Base-by-base conservation (phyloP, 768 basidiomycete genomes). In the Phlebiopsis flavidoalba region DNA sequence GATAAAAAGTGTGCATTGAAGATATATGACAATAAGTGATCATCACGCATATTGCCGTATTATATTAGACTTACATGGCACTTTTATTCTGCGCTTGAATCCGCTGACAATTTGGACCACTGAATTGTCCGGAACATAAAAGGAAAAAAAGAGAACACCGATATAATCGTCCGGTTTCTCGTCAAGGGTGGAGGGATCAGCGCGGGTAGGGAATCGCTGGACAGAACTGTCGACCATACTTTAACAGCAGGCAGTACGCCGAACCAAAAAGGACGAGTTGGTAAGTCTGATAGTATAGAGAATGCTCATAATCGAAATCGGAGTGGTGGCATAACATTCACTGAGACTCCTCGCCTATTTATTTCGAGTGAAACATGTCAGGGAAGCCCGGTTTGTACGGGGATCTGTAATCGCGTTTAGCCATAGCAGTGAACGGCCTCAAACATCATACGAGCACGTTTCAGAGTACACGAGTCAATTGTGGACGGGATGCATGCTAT, bases 281-380 rank as follows among this genome's bases (percentile, higher is more conserved):
- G 88, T 91, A 1, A 86, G n/a, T n/a, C 76, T 56, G 88, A 90
- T 26, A 94, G 71, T 6, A 85, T 35, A 94, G 69, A n/a, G n/a
- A n/a, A 36, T 75, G 73, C 37, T 87, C 85, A n/a, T n/a, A n/a
- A n/a, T n/a, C n/a, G n/a, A n/a, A n/a, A n/a, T n/a, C n/a, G n/a
- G n/a, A n/a, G n/a, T n/a, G n/a, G n/a, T 0, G 78, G 69, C 8
- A 83, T 82, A 8, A 88, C 90, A 60, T 85, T 80, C 46, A 94
- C n/a, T 79, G 40, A 82, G 94, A 74, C 62, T 94, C 90, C 61
- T 94, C 92, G 53, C 92, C n/a, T n/a, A n/a, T 89, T 69, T 91
- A 93, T 74, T 82, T 85, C 40, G 91, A 86, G n/a, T n/a, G 48
- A 93, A 76, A 72, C 93, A 94, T 5, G 82, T 77, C 52, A 94